Percentiles rank a stretch among this genome's conserved stretches.
These are phyloP conservation scores for Ceratorhiza oryzae-sativae DNA, from an alignment of 1,284 basidiomycete species.

Conservation along the genomic window DNA sequence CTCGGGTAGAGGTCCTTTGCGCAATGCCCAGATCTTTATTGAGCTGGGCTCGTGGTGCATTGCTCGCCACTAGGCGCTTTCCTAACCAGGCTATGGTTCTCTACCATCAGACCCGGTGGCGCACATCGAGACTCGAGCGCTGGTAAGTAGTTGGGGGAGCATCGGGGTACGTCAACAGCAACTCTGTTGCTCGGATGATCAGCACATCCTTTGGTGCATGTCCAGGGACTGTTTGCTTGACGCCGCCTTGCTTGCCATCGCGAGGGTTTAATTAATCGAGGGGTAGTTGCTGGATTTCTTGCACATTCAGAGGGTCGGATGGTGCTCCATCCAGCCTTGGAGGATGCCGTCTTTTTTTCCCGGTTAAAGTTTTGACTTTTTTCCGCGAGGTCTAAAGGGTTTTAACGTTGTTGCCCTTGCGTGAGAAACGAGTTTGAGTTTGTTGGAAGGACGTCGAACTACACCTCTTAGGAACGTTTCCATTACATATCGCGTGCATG, in stretches of 20 bases:
- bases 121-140: neutral
- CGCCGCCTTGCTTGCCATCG: neutral
- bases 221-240: neutral
- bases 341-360: neutral
- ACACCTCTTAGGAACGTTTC: neutral
- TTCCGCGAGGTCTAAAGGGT: neutral
- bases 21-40: constrained; percentile 6
- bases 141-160: neutral
- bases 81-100: too few relatives aligned
- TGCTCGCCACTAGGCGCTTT: neutral
- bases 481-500: neutral
- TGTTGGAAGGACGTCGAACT: constrained; percentile 6
- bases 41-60: neutral
- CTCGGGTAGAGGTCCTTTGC: neutral
- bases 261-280: constrained; percentile 14
- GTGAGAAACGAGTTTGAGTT: constrained; percentile 19
- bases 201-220: neutral
- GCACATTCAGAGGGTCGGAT: constrained; percentile 1
- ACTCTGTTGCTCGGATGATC: neutral
- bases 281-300: neutral
- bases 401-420: constrained; percentile 1
- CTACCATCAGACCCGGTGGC: neutral
- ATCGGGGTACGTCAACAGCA: neutral
- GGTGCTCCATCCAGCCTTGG: neutral
- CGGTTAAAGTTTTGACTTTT: constrained; percentile 9